phyloP scores from a whole-genome alignment of 805 yeast species.

The Saturnispora hagleri region DNA sequence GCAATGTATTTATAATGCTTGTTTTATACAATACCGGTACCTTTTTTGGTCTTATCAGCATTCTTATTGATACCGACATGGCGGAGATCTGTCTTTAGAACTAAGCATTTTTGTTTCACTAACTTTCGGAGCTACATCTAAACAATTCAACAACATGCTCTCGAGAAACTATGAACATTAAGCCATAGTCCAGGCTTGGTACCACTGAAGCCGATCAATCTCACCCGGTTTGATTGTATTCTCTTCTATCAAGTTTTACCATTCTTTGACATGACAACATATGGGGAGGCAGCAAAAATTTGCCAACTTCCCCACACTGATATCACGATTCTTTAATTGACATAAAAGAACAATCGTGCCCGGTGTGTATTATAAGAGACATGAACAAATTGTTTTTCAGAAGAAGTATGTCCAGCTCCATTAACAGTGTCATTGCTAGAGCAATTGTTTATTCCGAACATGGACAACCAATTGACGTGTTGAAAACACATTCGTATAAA shows the following conservation, averaged over 20 bases:
- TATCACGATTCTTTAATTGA: not conserved
- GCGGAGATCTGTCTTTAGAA: not conserved
- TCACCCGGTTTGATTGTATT: not conserved
- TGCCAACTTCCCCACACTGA: not conserved
- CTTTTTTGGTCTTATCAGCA: too few relatives aligned
- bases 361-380: not conserved
- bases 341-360: not conserved
- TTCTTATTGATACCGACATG: too few relatives aligned
- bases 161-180: too few relatives aligned
- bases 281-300: not conserved
- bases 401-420: slow-evolving; percentile 13
- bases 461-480: slow-evolving; percentile 55
- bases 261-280: too few relatives aligned
- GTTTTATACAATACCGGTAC: too few relatives aligned
- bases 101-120: not conserved
- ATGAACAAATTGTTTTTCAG: not conserved
- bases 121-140: not conserved
- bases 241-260: too few relatives aligned
- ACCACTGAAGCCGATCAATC: not conserved
- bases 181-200: not conserved
- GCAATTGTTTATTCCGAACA: slow-evolving; percentile 61
- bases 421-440: slow-evolving; percentile 29
- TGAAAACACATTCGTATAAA: slow-evolving; percentile 42
- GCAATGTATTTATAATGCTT: too few relatives aligned
- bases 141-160: not conserved